These are phyloP conservation scores for Rhamnella rubrinervis DNA, from an alignment of 331 rosid species.

Conservation along the genomic window DNA sequence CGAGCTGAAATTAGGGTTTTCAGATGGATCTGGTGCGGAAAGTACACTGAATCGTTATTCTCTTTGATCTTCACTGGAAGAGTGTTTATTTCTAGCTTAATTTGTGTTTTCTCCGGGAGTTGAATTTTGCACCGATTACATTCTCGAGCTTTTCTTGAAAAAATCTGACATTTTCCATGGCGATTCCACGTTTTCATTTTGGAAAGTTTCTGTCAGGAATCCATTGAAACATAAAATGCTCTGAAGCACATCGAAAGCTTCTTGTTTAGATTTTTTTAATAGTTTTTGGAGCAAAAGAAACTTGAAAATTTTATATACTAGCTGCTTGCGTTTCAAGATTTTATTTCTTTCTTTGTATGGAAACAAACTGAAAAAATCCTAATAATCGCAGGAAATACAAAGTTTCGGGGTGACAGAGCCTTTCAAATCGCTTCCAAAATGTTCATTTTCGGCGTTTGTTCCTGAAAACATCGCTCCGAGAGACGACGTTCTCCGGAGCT, in stretches of 20 bases:
- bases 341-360: too few relatives aligned
- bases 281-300: background rate
- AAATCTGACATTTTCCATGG: background rate
- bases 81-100: background rate
- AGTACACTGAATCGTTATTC: background rate
- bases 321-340: background rate
- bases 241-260: too few relatives aligned
- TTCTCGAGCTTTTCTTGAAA: conserved; percentile 3
- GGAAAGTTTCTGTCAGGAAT: background rate
- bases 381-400: conserved; percentile 21
- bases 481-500: conserved; percentile 1
- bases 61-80: background rate
- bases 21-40: conserved; percentile 32
- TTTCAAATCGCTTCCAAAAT: conserved; percentile 8
- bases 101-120: background rate
- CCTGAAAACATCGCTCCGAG: background rate
- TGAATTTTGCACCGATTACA: background rate
- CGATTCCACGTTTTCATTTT: background rate
- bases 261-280: background rate
- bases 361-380: background rate
- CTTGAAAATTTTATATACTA: background rate
- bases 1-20: conserved; percentile 24
- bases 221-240: background rate
- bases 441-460: conserved; percentile 1
- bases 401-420: conserved; percentile 17